phyloP scores from a whole-genome alignment of 1,284 basidiomycete genomes.

The Sanghuangporus weigelae region DNA sequence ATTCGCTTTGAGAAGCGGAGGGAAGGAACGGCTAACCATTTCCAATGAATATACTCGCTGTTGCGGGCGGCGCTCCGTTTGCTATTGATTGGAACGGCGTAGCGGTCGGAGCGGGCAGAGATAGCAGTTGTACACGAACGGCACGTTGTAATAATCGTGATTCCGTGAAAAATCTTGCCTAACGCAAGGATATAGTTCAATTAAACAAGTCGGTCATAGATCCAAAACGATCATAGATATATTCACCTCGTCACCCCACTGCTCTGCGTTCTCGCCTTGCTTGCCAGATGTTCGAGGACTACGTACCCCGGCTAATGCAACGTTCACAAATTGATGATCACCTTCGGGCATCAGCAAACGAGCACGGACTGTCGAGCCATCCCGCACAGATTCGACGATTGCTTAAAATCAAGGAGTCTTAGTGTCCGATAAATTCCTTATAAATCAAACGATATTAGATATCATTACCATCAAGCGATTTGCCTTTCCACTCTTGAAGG shows the following conservation, averaged over 20 bases:
- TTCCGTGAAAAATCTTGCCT: constrained; percentile 96
- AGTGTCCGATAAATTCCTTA: background rate
- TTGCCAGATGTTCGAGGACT: constrained; percentile 69
- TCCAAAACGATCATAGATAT: constrained; percentile 11
- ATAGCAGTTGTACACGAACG: constrained; percentile 85
- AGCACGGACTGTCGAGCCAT: constrained; percentile 87
- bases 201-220: background rate
- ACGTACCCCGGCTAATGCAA: constrained; percentile 83
- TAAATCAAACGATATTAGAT: background rate
- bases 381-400: constrained; percentile 90
- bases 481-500: constrained; percentile 87
- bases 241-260: constrained; percentile 79
- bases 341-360: constrained; percentile 84
- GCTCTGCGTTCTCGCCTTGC: constrained; percentile 74
- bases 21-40: constrained; percentile 44
- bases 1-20: background rate
- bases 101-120: constrained; percentile 77
- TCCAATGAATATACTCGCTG: constrained; percentile 87
- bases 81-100: constrained; percentile 76
- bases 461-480: constrained; percentile 74
- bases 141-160: constrained; percentile 85
- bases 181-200: constrained; percentile 21
- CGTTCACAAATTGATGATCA: constrained; percentile 83
- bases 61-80: constrained; percentile 49
- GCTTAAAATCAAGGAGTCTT: constrained; percentile 39